phyloP scores from a whole-genome alignment of 202 grass and related monocot genomes.

The Elaeis oleifera region DNA sequence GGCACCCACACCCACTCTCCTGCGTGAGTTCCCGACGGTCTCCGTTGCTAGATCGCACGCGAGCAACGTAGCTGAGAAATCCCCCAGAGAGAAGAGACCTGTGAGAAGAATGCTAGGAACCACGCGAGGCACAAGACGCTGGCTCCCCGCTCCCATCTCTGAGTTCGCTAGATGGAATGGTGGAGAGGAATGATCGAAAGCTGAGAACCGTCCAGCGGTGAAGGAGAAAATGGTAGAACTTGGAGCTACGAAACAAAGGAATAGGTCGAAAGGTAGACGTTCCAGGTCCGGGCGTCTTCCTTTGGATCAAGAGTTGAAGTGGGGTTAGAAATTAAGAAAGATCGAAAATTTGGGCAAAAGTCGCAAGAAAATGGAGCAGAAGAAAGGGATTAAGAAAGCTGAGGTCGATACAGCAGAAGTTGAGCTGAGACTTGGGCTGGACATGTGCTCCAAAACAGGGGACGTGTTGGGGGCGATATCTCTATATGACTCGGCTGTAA shows the following conservation, averaged over 20 bases:
- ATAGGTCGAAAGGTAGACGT: background rate
- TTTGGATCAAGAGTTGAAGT: conserved; percentile 12
- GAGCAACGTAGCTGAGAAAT: background rate
- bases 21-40: background rate
- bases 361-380: conserved; percentile 3
- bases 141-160: too few species aligned
- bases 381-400: conserved; percentile 2
- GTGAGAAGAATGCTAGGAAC: conserved; percentile 1
- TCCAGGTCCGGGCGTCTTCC: too few species aligned
- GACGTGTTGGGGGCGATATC: conserved; percentile 47
- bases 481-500: conserved; percentile 37
- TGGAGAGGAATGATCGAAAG: background rate
- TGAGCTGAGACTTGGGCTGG: conserved; percentile 39
- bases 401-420: background rate
- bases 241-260: background rate
- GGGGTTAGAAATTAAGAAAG: conserved; percentile 7
- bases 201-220: background rate
- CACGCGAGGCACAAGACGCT: too few species aligned
- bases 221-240: background rate
- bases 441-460: conserved; percentile 60
- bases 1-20: background rate
- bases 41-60: background rate
- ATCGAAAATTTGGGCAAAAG: conserved; percentile 15
- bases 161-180: background rate
- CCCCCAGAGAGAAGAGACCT: background rate